Conservation (phyloP, 805 yeast genomes). For the Suhomyces tanzawaensis region DNA sequence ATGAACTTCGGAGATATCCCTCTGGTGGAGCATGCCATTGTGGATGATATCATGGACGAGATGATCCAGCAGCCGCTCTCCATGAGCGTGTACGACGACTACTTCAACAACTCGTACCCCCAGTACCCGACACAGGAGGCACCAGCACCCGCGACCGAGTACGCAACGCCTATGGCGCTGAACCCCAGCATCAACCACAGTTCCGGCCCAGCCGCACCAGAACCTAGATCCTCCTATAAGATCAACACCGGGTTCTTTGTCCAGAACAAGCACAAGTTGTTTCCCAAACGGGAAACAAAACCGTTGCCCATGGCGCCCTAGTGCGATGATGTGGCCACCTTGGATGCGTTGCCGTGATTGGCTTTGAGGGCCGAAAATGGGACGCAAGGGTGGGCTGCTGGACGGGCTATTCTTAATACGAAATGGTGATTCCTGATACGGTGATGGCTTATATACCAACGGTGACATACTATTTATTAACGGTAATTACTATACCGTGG, state of each 20-base stretch:
- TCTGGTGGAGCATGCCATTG: not conserved
- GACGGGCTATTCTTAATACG: too few species aligned
- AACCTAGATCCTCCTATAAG: slow-evolving; percentile 3
- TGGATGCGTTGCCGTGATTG: too few species aligned
- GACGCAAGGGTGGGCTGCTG: too few species aligned
- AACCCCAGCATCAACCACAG: not conserved
- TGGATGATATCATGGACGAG: slow-evolving; percentile 2
- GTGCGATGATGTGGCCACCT: too few species aligned
- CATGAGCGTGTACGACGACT: slow-evolving; percentile 5
- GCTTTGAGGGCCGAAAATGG: too few species aligned
- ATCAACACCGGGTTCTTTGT: slow-evolving; percentile 7
- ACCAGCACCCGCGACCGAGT: too few species aligned
- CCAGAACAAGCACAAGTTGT: slow-evolving; percentile 10
- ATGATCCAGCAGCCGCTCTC: not conserved
- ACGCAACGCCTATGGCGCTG: too few species aligned
- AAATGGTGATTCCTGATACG: too few species aligned
- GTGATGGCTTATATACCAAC: too few species aligned
- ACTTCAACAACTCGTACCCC: slow-evolving; percentile 3
- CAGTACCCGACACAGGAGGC: too few species aligned
- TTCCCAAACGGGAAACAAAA: slow-evolving; percentile 6
- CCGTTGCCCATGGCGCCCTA: slow-evolving; percentile 6
- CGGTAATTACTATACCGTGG: too few species aligned
- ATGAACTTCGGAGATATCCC: slow-evolving; percentile 3
- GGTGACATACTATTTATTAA: too few species aligned
- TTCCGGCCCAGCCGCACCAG: slow-evolving; percentile 1